These are phyloP conservation scores for Fusarium sp. DNA, from an alignment of 2,329 filamentous ascomycete species.

Conservation along the genomic window DNA sequence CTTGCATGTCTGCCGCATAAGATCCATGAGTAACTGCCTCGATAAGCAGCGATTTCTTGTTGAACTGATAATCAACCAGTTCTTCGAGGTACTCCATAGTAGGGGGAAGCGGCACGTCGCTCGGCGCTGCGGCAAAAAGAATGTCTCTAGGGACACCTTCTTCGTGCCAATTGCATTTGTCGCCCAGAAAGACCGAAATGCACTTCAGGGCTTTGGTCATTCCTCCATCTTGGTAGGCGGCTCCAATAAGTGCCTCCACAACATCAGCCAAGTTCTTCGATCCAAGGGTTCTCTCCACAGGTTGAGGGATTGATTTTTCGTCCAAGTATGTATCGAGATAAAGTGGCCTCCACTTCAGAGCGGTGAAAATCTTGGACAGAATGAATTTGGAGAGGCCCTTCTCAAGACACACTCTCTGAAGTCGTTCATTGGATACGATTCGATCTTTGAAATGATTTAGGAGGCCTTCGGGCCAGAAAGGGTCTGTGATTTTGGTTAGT, in stretches of 20 bases:
- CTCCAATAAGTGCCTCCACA: constrained; percentile 86
- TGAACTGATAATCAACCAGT: constrained; percentile 79
- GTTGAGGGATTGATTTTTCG: constrained; percentile 7
- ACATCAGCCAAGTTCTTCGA: constrained; percentile 90
- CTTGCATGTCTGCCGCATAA: constrained; percentile 57
- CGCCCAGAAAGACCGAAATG: constrained; percentile 74
- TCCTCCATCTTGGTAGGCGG: constrained; percentile 77
- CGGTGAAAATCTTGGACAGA: constrained; percentile 74
- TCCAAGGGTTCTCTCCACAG: constrained; percentile 61
- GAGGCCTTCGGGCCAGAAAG: constrained; percentile 80
- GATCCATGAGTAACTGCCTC: constrained; percentile 88
- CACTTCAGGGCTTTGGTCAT: constrained; percentile 72
- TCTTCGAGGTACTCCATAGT: constrained; percentile 67
- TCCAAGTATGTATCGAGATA: constrained; percentile 61
- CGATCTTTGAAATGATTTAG: constrained; percentile 76
- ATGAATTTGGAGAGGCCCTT: constrained; percentile 79
- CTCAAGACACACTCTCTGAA: constrained; percentile 73
- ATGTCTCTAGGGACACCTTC: constrained; percentile 55
- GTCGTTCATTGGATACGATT: constrained; percentile 80
- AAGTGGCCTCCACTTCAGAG: constrained; percentile 77
- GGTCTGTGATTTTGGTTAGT: constrained; percentile 59
- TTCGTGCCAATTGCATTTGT: constrained; percentile 64
- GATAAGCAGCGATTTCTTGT: constrained; percentile 73
- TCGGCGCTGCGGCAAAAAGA: constrained; percentile 59
- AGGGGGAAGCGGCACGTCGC: constrained; percentile 52